phyloP scores from a whole-genome alignment of 805 yeast genomes.

The Candida anglica region DNA sequence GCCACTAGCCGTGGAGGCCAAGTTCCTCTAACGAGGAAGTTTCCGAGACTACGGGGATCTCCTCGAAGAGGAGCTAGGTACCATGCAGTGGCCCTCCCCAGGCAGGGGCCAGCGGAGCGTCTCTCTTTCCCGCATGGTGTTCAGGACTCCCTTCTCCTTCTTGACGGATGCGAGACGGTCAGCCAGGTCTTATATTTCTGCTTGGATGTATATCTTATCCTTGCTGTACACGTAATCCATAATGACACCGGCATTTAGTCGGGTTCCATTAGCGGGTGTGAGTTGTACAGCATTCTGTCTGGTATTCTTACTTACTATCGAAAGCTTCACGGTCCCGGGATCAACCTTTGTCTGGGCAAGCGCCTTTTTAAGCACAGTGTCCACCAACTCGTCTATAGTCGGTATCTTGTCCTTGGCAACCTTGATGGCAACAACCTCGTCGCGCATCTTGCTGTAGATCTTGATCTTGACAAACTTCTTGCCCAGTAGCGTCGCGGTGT shows the following conservation, averaged over 20 bases:
- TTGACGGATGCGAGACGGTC: too few species aligned
- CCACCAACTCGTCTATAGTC: slow-evolving; percentile 10
- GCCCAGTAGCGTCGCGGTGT: too few species aligned
- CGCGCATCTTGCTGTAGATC: slow-evolving; percentile 9
- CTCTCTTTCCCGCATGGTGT: too few species aligned
- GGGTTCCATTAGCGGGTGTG: slow-evolving; percentile 1
- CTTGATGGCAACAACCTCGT: slow-evolving; percentile 13
- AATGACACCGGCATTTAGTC: slow-evolving; percentile 4
- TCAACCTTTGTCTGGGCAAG: too few species aligned
- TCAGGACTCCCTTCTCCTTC: too few species aligned
- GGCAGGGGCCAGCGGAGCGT: too few species aligned
- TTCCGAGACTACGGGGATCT: too few species aligned
- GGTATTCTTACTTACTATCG: slow-evolving; percentile 3
- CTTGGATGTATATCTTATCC: slow-evolving; percentile 18
- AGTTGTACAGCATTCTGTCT: neutral
- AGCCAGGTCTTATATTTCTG: too few species aligned
- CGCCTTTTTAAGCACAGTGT: slow-evolving; percentile 9
- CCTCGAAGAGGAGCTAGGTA: too few species aligned
- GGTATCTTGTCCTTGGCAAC: slow-evolving; percentile 9
- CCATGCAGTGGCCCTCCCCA: too few species aligned
- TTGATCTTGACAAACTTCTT: slow-evolving; percentile 11
- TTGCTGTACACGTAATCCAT: slow-evolving; percentile 19
- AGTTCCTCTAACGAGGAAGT: too few species aligned
- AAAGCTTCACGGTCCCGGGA: slow-evolving; percentile 3
- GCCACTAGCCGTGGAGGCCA: too few species aligned